These are phyloP conservation scores for Spathaspora arborariae DNA, from an alignment of 805 yeast species.

Conservation along the genomic window DNA sequence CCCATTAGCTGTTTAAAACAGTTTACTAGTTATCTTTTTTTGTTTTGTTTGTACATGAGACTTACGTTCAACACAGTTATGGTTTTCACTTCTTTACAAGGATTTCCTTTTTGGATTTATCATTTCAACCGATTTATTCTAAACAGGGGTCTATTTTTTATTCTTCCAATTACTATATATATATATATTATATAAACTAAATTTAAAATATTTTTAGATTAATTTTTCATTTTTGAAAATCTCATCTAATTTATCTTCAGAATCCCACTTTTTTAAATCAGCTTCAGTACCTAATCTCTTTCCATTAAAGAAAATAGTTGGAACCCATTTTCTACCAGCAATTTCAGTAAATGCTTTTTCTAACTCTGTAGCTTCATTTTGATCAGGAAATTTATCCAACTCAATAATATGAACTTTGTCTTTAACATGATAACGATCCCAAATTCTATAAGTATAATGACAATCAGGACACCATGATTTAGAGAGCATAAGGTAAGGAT, in stretches of 20 bases:
- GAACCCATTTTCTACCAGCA: conserved; percentile 65
- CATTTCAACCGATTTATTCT: background rate
- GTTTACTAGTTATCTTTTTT: background rate
- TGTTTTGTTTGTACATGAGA: conserved; percentile 4
- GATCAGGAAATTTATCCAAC: conserved; percentile 48
- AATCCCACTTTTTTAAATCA: conserved; percentile 39
- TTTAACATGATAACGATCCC: conserved; percentile 48
- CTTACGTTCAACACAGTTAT: conserved; percentile 7
- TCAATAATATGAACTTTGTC: conserved; percentile 56
- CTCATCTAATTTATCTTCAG: conserved; percentile 26
- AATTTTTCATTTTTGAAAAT: conserved; percentile 24
- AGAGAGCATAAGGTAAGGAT: conserved; percentile 55
- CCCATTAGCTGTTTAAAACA: conserved; percentile 50
- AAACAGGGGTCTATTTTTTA: background rate
- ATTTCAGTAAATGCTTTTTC: conserved; percentile 55
- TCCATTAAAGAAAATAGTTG: conserved; percentile 61
- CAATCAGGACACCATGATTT: conserved; percentile 83
- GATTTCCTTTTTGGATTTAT: background rate
- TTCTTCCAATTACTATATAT: too few species aligned
- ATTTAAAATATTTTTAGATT: conserved; percentile 1
- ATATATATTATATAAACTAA: background rate
- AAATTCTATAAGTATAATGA: conserved; percentile 54
- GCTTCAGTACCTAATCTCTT: conserved; percentile 56
- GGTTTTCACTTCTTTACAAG: conserved; percentile 4
- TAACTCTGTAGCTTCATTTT: conserved; percentile 47